Evolutionary conservation across 225 moss, liverwort and hornwort genomes (phyloP).

Genomic region (Pseudisothecium myosuroides): DNA sequence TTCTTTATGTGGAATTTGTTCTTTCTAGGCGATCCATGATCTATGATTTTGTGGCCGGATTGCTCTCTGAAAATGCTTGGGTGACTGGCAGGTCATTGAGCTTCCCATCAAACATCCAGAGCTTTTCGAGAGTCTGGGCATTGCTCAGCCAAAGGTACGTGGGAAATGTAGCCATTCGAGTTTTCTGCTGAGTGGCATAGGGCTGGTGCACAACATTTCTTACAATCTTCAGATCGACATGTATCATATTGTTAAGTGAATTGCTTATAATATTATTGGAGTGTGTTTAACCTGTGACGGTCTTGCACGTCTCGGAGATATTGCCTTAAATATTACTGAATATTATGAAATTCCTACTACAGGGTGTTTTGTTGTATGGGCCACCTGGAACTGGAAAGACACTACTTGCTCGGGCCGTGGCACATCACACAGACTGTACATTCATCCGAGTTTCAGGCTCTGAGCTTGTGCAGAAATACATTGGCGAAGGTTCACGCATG

Average conservation of each 20-base stretch:
- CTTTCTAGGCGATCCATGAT: background rate
- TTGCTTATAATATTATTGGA: background rate
- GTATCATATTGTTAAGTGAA: background rate
- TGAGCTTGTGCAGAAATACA: conserved; percentile 97
- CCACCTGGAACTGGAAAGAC: conserved; percentile 99
- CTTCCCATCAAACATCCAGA: conserved; percentile 99
- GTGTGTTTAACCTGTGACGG: background rate
- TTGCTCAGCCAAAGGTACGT: conserved; percentile 92
- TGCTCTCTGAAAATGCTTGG: background rate
- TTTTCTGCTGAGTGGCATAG: background rate
- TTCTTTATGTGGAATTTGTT: background rate
- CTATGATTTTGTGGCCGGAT: background rate
- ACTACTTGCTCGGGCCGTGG: conserved; percentile 86
- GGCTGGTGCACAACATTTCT: background rate
- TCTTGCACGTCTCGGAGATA: background rate
- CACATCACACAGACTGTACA: conserved; percentile 97
- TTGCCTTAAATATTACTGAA: background rate
- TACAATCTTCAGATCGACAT: background rate
- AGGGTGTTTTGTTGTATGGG: conserved; percentile 96
- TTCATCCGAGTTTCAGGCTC: conserved; percentile 99
- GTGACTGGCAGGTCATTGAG: conserved; percentile 75
- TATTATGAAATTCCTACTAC: background rate
- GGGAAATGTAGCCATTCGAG: background rate
- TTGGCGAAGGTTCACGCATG: conserved; percentile 99
- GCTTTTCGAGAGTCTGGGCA: conserved; percentile 97